These are phyloP conservation scores for Glycine latifolia DNA, from an alignment of 306 rosid species.

Conservation along the genomic window DNA sequence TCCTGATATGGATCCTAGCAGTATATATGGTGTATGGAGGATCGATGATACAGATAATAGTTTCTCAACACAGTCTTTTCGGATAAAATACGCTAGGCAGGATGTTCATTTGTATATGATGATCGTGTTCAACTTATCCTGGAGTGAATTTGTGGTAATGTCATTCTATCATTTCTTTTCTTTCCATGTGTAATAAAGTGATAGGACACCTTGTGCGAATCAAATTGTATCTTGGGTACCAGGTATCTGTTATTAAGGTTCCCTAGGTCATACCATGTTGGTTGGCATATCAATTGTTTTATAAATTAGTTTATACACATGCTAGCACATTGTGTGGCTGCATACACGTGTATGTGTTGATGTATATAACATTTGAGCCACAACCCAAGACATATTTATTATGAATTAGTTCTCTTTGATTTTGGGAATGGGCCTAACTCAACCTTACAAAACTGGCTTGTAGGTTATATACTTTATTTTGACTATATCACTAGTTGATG, in stretches of 20 bases:
- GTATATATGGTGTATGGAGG: constrained; percentile 76
- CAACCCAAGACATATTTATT: constrained; percentile 1
- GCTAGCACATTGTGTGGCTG: not conserved
- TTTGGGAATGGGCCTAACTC: too few species aligned
- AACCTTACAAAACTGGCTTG: too few species aligned
- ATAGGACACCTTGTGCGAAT: constrained; percentile 21
- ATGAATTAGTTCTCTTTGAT: not conserved
- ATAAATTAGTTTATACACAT: constrained; percentile 5
- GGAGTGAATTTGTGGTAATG: constrained; percentile 67
- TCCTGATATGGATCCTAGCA: constrained; percentile 65
- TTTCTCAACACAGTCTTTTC: constrained; percentile 91
- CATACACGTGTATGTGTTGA: not conserved
- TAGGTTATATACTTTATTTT: too few species aligned
- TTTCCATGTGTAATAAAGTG: constrained; percentile 14
- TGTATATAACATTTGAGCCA: not conserved
- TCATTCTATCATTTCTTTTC: constrained; percentile 34
- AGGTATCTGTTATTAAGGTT: constrained; percentile 15
- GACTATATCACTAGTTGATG: too few species aligned
- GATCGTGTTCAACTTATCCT: constrained; percentile 78
- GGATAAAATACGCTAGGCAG: constrained; percentile 88
- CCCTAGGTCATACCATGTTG: not conserved
- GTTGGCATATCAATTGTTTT: constrained; percentile 28
- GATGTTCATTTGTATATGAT: constrained; percentile 82
- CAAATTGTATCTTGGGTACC: constrained; percentile 27
- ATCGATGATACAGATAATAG: constrained; percentile 89